A percentile compares a stretch with the other conserved stretches of the same genome.
Evolutionary conservation across 179 eudicot species (phyloP).

Genomic region (Vitellaria paradoxa): DNA sequence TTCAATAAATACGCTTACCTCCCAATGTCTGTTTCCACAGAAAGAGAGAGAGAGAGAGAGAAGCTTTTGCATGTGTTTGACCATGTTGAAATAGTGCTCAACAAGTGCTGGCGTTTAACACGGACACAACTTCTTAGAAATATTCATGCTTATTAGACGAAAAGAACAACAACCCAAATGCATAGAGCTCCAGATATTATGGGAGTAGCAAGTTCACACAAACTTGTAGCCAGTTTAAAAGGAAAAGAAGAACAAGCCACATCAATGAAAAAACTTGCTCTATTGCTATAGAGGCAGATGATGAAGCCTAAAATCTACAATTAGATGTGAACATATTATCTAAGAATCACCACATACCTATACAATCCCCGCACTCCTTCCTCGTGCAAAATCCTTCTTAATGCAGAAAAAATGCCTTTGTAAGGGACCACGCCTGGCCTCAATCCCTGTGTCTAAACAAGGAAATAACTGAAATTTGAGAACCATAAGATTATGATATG

Average conservation of each 20-base stretch:
- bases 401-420: slow-evolving; percentile 66
- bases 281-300: background rate
- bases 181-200: background rate
- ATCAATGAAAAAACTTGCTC: background rate
- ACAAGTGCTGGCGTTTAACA: too few species aligned
- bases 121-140: too few species aligned
- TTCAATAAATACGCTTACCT: too few species aligned
- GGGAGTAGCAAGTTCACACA: background rate
- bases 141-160: too few species aligned
- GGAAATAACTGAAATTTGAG: background rate
- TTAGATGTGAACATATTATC: background rate
- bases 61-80: too few species aligned
- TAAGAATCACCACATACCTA: slow-evolving; percentile 46
- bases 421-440: slow-evolving; percentile 85
- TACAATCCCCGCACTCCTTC: slow-evolving; percentile 85
- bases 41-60: too few species aligned
- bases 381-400: slow-evolving; percentile 70
- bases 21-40: too few species aligned
- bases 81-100: too few species aligned
- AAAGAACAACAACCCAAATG: background rate
- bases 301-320: background rate
- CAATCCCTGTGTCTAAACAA: slow-evolving; percentile 85
- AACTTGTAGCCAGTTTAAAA: background rate
- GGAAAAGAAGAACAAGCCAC: background rate
- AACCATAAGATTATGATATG: background rate